Base-by-base conservation (phyloP, 495 filamentous ascomycete genomes). In the Terfezia claveryi region DNA sequence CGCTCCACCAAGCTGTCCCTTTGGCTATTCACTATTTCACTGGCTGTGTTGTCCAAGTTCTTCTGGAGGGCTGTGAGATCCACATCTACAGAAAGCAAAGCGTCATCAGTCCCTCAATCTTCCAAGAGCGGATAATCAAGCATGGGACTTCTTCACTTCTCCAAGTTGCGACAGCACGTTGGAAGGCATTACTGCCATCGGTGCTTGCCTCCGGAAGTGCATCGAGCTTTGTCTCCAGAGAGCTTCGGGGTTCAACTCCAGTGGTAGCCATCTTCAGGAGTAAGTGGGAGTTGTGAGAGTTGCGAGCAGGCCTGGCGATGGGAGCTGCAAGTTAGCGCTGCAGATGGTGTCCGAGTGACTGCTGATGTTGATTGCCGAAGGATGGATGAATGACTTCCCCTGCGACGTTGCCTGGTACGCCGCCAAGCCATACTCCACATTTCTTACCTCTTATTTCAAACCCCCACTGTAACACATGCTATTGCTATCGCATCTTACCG, bases 81-180 rank as follows among this genome's bases (percentile, higher is more conserved):
- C 68, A 99, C 87, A 62, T 80, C 89, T 94, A 65, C 37, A 51
- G 9, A 7, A 55, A 49, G 10, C 46, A 36, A 10, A 46, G 50
- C 36, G 63, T 50, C 49, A 37, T 50, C 38, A 52, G 16, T 41
- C 50, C 50, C 32, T 14, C 16, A 23, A n/a, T 9, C 54, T 49
- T 11, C 23, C 23, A 54, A 20, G 37, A 20, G 27, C 12, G 17
- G 8, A n/a, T 51, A 38, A 32, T 38, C 53, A 50, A 55, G 46
- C 16, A 58, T 36, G 49, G 55, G 16, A 38, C 23, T 12, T 9
- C 37, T 73, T 46, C 77, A 96, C 89, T 87, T 77, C 88, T 82
- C 91, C 91, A 99, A 65, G 88, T 82, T 52, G 87, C 83, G 59
- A 99, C 89, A 60, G 91, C 91, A 58, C 78, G 81, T 68, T 95